Evolutionary conservation across 129 eudicot species (phyloP).

Genomic region (Lonicera japonica): DNA sequence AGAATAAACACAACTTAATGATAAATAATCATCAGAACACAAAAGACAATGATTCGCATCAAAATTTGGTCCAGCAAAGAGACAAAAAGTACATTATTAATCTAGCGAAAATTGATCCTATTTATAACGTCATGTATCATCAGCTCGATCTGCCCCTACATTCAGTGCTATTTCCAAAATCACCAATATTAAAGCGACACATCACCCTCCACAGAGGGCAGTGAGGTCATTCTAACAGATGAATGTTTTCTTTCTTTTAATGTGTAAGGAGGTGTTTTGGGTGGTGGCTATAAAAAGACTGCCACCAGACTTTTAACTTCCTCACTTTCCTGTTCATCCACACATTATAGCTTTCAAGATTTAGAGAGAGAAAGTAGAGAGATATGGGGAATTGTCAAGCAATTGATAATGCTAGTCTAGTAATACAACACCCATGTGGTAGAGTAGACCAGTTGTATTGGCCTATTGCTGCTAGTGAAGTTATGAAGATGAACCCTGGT

Average conservation of each 20-base stretch:
- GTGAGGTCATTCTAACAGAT: background rate
- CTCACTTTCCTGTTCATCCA: background rate
- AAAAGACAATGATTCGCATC: no score
- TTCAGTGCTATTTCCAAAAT: background rate
- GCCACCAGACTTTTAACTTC: constrained; percentile 18
- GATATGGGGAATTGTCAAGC: constrained; percentile 98
- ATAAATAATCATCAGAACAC: no score
- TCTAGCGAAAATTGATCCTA: background rate
- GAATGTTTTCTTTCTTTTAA: no score
- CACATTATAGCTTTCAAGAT: background rate
- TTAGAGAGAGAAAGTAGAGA: constrained; percentile 4
- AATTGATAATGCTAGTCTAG: constrained; percentile 73
- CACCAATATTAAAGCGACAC: background rate
- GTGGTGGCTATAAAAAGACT: constrained; percentile 25
- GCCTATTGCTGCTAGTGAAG: constrained; percentile 56
- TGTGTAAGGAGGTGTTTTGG: background rate
- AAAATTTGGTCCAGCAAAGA: no score
- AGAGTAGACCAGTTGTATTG: constrained; percentile 41
- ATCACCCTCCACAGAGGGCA: constrained; percentile 15
- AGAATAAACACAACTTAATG: no score
- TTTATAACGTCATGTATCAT: background rate
- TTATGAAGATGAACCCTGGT: constrained; percentile 88
- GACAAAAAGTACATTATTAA: no score
- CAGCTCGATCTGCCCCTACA: background rate
- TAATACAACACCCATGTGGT: constrained; percentile 76